Percentiles rank a stretch among this genome's conserved stretches.
Conservation (phyloP, 352 stramenopile genomes). For the Phytophthora ohioensis region DNA sequence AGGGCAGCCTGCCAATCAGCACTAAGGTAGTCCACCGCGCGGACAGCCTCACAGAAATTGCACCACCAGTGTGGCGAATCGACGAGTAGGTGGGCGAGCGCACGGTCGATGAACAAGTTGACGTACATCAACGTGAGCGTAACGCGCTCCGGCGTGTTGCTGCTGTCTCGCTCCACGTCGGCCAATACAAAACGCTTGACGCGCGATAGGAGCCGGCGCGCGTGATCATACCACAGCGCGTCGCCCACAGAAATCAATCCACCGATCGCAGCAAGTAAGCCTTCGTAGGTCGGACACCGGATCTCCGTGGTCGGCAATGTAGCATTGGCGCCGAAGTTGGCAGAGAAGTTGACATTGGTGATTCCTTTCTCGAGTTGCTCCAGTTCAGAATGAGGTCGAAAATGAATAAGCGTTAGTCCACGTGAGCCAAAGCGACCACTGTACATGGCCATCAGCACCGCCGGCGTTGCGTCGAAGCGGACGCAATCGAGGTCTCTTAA, state of each 20-base stretch:
- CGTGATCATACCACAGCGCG: conserved; percentile 11
- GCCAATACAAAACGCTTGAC: conserved; percentile 9
- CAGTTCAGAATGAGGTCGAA: conserved; percentile 11
- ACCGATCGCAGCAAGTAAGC: background rate
- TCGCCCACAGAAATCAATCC: conserved; percentile 13
- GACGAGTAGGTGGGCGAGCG: background rate
- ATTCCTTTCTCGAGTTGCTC: background rate
- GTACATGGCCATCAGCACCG: conserved; percentile 8
- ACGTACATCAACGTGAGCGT: conserved; percentile 4
- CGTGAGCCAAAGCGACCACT: conserved; percentile 5
- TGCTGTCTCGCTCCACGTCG: conserved; percentile 10
- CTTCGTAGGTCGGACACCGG: conserved; percentile 1
- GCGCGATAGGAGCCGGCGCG: background rate
- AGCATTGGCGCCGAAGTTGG: background rate
- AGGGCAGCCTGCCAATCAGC: conserved; percentile 4
- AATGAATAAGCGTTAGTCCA: conserved; percentile 13
- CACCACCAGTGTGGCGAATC: conserved; percentile 10
- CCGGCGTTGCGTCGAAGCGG: background rate
- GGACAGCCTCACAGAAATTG: background rate
- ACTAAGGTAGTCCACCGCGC: conserved; percentile 10
- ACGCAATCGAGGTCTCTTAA: conserved; percentile 2
- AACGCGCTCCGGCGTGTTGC: conserved; percentile 9
- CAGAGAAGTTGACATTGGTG: conserved; percentile 8
- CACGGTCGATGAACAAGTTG: conserved; percentile 3
- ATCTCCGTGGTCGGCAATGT: background rate